Evolutionary conservation across 306 rosid genomes (phyloP), one percentile per base, ranked within the genome.

Genomic region (Urtica urens): DNA sequence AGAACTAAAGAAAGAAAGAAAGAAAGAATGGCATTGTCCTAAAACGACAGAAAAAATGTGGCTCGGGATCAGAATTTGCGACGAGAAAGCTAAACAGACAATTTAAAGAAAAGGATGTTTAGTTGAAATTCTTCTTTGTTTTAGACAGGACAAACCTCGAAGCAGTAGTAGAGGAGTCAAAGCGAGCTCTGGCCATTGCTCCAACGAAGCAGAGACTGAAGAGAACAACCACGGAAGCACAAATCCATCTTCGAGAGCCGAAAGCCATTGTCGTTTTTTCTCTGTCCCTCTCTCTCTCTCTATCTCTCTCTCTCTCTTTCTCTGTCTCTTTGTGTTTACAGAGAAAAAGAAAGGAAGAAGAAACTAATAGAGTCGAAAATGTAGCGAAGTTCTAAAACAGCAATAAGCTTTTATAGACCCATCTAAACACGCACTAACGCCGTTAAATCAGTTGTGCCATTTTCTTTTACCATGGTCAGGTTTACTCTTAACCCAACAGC

Each of bases 151-250:
- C 20, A 24, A 48, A 42, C 40, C 40, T 35, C n/a, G 40, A 3
- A 17, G 51, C 47, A 42, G 44, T 19, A 15, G 23, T 75, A 93
- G 85, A 54, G 50, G 57, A 62, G 12, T 57, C 47, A 7, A 62
- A 38, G 46, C 66, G 55, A 6, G 67, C 62, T 24, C 71, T 49
- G 5, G 59, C 57, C 59, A 63, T 57, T 54, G 80, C 57, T 37
- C 72, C 80, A 48, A 65, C 64, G 58, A 80, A 49, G 62, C 51
- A 63, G 16, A 76, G 16, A 42, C 71, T 15, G 19, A 74, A 47
- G 25, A 77, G 57, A 55, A 81, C 51, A 7, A 73, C 38, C 55
- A 69, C 41, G 23, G 60, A 64, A 23, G 61, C 63, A 21, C 48
- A 17, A 52, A 74, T 29, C 67, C 64, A 67, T 53, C 23, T 59